These are phyloP conservation scores for Ogataea naganishii DNA, from an alignment of 805 yeast genomes.

Conservation along the genomic window DNA sequence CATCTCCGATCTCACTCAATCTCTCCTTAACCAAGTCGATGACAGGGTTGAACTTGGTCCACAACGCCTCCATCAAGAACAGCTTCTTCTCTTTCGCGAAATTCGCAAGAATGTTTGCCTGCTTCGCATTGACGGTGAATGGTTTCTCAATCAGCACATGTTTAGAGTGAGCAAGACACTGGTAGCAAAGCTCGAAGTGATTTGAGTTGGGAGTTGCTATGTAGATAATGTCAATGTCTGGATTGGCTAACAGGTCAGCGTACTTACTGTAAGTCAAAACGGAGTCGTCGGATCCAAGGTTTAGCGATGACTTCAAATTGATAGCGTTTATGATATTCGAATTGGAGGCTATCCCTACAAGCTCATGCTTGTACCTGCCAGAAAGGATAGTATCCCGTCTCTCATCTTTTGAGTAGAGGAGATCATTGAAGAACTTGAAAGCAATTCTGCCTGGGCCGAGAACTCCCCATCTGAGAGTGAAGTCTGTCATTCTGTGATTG, in stretches of 20 bases:
- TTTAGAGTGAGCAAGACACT: slow-evolving; percentile 34
- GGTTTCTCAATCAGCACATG: slow-evolving; percentile 50
- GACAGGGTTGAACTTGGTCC: slow-evolving; percentile 47
- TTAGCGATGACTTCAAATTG: slow-evolving; percentile 8
- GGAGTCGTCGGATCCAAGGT: slow-evolving; percentile 1
- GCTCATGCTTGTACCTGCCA: slow-evolving; percentile 22
- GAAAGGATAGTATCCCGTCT: slow-evolving; percentile 8
- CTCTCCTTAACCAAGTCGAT: slow-evolving; percentile 23
- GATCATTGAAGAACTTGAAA: slow-evolving; percentile 29
- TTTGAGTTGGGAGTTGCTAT: slow-evolving; percentile 45
- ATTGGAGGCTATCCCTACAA: slow-evolving; percentile 32
- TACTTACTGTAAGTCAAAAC: slow-evolving; percentile 20
- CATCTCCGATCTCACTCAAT: slow-evolving; percentile 36
- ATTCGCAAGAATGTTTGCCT: slow-evolving; percentile 31
- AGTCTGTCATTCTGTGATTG: slow-evolving; percentile 1
- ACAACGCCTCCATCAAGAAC: slow-evolving; percentile 51
- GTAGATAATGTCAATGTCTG: slow-evolving; percentile 36
- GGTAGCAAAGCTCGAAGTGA: slow-evolving; percentile 35
- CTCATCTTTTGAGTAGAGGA: slow-evolving; percentile 15
- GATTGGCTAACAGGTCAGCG: slow-evolving; percentile 31
- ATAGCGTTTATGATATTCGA: slow-evolving; percentile 20
- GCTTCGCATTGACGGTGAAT: slow-evolving; percentile 37
- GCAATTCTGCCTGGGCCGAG: slow-evolving; percentile 43
- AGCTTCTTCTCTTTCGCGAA: slow-evolving; percentile 33
- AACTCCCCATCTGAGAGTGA: slow-evolving; percentile 34